These are phyloP conservation scores for Phytophthora melonis DNA, from an alignment of 352 stramenopile species.

Conservation along the genomic window DNA sequence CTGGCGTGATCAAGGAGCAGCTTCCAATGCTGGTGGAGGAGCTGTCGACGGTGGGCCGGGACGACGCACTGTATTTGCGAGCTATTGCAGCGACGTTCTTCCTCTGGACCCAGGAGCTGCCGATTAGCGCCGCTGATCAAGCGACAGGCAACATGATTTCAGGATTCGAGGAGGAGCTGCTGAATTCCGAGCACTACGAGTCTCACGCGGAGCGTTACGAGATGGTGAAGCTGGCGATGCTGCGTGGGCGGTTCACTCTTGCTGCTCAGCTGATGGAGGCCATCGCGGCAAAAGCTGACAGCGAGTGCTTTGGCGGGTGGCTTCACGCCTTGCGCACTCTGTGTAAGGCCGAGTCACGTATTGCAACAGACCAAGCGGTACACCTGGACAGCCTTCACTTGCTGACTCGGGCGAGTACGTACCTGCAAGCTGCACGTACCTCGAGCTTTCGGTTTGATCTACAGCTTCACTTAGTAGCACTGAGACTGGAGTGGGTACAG, in stretches of 20 bases:
- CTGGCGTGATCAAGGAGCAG: constrained; percentile 19
- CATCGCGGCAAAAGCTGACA: constrained; percentile 37
- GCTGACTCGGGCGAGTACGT: constrained; percentile 32
- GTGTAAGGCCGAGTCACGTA: constrained; percentile 45
- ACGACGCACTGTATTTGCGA: constrained; percentile 33
- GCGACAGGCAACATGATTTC: constrained; percentile 7
- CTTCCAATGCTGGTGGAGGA: constrained; percentile 42
- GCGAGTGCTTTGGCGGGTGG: constrained; percentile 63
- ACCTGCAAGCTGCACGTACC: constrained; percentile 48
- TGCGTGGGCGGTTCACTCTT: constrained; percentile 43
- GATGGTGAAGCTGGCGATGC: constrained; percentile 51
- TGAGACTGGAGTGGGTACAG: constrained; percentile 54
- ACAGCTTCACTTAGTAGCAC: constrained; percentile 47
- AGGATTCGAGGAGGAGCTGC: constrained; percentile 32
- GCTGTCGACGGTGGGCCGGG: background rate
- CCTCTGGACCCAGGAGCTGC: constrained; percentile 39
- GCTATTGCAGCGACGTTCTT: constrained; percentile 44
- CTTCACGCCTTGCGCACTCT: constrained; percentile 44
- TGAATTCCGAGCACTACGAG: constrained; percentile 29
- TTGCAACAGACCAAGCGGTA: constrained; percentile 30
- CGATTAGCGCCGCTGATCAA: background rate
- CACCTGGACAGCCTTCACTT: constrained; percentile 44
- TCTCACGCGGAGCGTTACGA: constrained; percentile 58
- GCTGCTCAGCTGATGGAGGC: constrained; percentile 36
- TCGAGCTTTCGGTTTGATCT: constrained; percentile 55